Evolutionary conservation across 495 filamentous ascomycete genomes (phyloP), one percentile per base, ranked within the genome.

Genomic region (Neurospora cerealis): DNA sequence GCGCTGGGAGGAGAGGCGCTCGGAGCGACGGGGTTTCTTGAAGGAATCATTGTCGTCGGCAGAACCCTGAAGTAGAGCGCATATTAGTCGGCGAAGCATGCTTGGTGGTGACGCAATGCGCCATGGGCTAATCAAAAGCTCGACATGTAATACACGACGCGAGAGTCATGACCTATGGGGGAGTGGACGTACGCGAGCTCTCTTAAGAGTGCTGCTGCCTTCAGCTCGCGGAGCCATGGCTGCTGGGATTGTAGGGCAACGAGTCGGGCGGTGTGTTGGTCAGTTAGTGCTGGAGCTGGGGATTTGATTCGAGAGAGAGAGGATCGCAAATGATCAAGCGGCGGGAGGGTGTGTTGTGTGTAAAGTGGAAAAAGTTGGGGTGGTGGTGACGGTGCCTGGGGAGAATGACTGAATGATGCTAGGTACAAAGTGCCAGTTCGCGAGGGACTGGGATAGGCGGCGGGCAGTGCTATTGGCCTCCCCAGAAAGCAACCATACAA

Each of bases 21-120:
- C 82, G 40, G 90, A 91, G 24, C 91, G 87, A 46, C 91, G 87
- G 41, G 89, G 88, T 76, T 92, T 93, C 85, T 93, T 93, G 62
- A 85, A 78, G 21, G 82, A 81, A 37, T 88, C 85, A 46, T 76
- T 78, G 34, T 85, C 81, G 73, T 79, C 80, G 21, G 82, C 82
- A 72, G 85, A 84, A 71, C 82, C 83, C 85, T 87, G 81, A 71
- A 82, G 69, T 10, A 70, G n/a, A 62, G 34, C 73, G 72, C 72
- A 73, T 66, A 77, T 78, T 79, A 81, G 75, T 74, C 78, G 78
- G 69, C 75, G 75, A 41, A 81, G 74, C 74, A 80, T 78, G 76
- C 72, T 70, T 71, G 60, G 28, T 69, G 75, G 66, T 74, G 69
- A 62, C 38, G 73, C 70, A 74, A 73, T 46, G 44, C 44, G 44